These are phyloP conservation scores for Seiridium cupressi DNA, from an alignment of 2,329 filamentous ascomycete species.

Conservation along the genomic window DNA sequence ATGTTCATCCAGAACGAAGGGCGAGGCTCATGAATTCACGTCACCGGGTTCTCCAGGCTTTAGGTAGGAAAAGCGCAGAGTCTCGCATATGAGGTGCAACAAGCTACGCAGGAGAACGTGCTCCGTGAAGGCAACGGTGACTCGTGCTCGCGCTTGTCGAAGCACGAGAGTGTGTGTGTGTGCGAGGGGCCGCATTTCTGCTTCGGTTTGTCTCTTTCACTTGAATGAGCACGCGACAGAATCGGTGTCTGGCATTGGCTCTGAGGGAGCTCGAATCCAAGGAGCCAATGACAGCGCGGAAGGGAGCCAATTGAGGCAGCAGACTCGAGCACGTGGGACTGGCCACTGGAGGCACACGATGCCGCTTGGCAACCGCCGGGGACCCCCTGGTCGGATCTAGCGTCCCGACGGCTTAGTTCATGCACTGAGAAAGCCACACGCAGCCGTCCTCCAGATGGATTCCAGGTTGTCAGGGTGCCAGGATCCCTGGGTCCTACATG, in stretches of 20 bases:
- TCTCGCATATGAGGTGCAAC: no score
- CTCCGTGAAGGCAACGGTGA: background rate
- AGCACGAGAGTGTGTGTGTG: background rate
- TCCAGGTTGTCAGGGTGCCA: no score
- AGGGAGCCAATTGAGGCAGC: constrained; percentile 6
- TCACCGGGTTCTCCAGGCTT: no score
- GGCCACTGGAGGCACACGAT: background rate
- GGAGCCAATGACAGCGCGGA: background rate
- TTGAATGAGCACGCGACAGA: constrained; percentile 7
- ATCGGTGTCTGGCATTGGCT: constrained; percentile 6
- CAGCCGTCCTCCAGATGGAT: no score
- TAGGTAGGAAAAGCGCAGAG: no score
- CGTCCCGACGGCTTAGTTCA: background rate
- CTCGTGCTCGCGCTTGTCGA: background rate
- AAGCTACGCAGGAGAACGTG: background rate
- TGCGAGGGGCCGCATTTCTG: background rate
- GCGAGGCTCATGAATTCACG: no score
- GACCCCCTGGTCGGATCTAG: background rate
- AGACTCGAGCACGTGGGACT: constrained; percentile 1
- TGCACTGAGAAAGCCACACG: background rate
- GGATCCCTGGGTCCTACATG: no score
- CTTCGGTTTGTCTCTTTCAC: background rate
- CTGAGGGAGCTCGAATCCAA: background rate
- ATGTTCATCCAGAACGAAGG: no score
- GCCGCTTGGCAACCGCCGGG: background rate